phyloP scores from a whole-genome alignment of 768 basidiomycete species.

The Tremella yokohamensis region DNA sequence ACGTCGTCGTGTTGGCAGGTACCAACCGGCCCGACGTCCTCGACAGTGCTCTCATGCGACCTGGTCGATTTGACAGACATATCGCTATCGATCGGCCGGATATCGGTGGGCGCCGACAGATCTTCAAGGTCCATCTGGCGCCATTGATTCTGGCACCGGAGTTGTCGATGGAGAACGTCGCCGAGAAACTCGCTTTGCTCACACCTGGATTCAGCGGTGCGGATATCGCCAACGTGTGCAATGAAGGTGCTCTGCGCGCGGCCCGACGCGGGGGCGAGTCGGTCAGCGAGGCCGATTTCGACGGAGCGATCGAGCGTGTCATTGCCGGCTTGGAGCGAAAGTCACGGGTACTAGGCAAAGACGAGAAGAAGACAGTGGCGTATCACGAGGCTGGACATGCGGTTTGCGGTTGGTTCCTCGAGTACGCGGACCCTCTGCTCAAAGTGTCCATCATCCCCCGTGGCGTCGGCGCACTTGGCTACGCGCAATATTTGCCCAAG shows the following conservation, averaged over 20 bases:
- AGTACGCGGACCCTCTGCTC: constrained; percentile 91
- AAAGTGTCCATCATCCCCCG: constrained; percentile 99
- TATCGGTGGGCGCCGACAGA: constrained; percentile 86
- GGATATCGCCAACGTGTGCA: constrained; percentile 98
- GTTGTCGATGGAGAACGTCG: constrained; percentile 55
- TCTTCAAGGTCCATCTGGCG: constrained; percentile 84
- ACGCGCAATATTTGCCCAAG: constrained; percentile 91
- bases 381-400: constrained; percentile 99
- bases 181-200: constrained; percentile 90
- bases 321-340: constrained; percentile 96
- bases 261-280: constrained; percentile 76
- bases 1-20: constrained; percentile 92
- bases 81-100: constrained; percentile 94
- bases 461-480: constrained; percentile 90
- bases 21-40: constrained; percentile 97
- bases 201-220: constrained; percentile 99
- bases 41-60: constrained; percentile 90
- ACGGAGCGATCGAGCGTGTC: constrained; percentile 95
- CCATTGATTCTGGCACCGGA: constrained; percentile 66
- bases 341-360: constrained; percentile 82
- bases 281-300: constrained; percentile 82
- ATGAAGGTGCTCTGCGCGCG: constrained; percentile 93
- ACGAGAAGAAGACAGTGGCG: constrained; percentile 98
- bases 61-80: constrained; percentile 95
- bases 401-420: constrained; percentile 96